Percentiles rank a stretch among this genome's conserved stretches.
Evolutionary conservation across 768 basidiomycete genomes (phyloP).

Genomic region (Fibroporia radiculosa): DNA sequence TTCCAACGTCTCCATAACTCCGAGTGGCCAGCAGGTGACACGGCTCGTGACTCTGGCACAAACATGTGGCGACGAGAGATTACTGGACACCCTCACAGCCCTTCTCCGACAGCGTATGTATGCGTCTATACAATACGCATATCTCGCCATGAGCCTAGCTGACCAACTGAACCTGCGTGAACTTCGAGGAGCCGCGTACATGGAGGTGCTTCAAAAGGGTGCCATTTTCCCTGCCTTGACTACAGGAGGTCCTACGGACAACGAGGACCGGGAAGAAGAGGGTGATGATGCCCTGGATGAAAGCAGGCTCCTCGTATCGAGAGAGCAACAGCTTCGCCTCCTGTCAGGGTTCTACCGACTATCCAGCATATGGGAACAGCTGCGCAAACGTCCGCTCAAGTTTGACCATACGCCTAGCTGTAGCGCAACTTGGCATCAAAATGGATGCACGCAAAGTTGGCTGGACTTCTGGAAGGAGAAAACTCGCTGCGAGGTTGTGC

Average conservation of each 20-base stretch:
- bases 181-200: constrained; percentile 58
- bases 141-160: constrained; percentile 64
- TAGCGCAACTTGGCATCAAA: constrained; percentile 64
- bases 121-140: constrained; percentile 56
- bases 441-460: constrained; percentile 67
- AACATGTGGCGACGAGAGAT: constrained; percentile 51
- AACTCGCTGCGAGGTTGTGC: constrained; percentile 51
- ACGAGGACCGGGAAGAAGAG: constrained; percentile 23
- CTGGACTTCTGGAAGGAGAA: constrained; percentile 77
- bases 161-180: constrained; percentile 59
- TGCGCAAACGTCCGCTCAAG: constrained; percentile 47
- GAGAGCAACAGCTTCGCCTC: constrained; percentile 54
- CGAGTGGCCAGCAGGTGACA: constrained; percentile 24
- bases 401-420: constrained; percentile 62
- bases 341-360: constrained; percentile 67
- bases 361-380: constrained; percentile 54
- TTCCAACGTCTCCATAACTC: constrained; percentile 25
- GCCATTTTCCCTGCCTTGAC: constrained; percentile 25
- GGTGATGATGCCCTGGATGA: constrained; percentile 29
- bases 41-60: constrained; percentile 54
- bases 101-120: constrained; percentile 56
- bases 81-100: constrained; percentile 52
- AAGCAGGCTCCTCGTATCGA: constrained; percentile 45
- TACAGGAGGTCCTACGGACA: constrained; percentile 11
- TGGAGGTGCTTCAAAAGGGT: constrained; percentile 66